A percentile compares a stretch with the other conserved stretches of the same genome.
Conservation (phyloP, 768 basidiomycete species). For the Tricholoma matsutake region DNA sequence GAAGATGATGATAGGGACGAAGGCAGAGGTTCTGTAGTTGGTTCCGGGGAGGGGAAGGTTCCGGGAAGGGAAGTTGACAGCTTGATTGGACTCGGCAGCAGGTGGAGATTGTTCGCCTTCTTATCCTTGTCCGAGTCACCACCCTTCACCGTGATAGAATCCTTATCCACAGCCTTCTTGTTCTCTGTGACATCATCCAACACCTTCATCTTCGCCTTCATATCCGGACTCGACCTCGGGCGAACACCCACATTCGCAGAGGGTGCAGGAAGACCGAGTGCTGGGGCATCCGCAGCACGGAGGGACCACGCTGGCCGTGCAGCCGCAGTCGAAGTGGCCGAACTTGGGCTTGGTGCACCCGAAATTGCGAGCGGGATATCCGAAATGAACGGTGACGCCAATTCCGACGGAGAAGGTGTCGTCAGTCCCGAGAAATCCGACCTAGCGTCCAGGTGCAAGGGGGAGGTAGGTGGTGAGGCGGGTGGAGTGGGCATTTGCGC, state of each 20-base stretch:
- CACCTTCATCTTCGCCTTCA: conserved; percentile 3
- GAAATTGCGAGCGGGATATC: not conserved
- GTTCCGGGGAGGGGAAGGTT: conserved; percentile 12
- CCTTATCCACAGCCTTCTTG: not conserved
- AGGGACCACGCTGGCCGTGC: conserved; percentile 37
- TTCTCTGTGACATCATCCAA: not conserved
- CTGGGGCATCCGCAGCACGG: conserved; percentile 40
- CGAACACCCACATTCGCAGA: not conserved
- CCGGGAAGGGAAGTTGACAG: conserved; percentile 14
- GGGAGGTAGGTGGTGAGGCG: conserved; percentile 32
- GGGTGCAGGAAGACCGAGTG: conserved; percentile 31
- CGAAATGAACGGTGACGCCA: not conserved
- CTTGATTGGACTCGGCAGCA: not conserved
- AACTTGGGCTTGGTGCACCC: not conserved
- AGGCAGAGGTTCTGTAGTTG: not conserved
- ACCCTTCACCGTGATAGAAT: not conserved
- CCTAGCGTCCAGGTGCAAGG: not conserved
- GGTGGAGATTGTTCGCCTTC: not conserved
- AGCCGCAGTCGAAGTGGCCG: not conserved
- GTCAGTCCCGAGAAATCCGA: not conserved
- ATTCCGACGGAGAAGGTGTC: not conserved
- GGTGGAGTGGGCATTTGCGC: conserved; percentile 43
- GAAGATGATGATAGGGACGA: conserved; percentile 9
- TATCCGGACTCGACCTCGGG: not conserved
- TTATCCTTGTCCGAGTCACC: conserved; percentile 4